Evolutionary conservation across 371 early-diverging fungal species (phyloP).

Genomic region (Mucor sp.): DNA sequence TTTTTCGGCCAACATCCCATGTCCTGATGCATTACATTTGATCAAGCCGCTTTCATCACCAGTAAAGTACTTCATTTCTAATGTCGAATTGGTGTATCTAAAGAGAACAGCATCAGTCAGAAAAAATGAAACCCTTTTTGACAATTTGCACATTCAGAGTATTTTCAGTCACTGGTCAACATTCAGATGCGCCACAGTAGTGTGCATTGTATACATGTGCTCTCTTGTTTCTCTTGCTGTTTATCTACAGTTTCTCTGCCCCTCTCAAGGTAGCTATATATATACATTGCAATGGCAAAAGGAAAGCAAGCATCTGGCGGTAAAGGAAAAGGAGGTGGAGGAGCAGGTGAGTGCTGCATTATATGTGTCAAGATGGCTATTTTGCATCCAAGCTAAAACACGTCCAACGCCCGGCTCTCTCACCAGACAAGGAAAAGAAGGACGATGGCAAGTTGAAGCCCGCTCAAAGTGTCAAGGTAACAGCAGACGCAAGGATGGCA

Average conservation of each 20-base stretch:
- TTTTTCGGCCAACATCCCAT: neutral
- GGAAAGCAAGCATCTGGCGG: slow-evolving; percentile 50
- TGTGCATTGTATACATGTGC: neutral
- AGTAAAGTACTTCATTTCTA: slow-evolving; percentile 50
- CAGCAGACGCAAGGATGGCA: neutral
- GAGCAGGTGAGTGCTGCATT: neutral
- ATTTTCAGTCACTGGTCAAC: neutral
- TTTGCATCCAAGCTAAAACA: neutral
- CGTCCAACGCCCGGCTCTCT: neutral
- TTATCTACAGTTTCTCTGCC: neutral
- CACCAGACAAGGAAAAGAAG: slow-evolving; percentile 39
- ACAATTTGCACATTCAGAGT: neutral
- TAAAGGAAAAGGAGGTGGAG: slow-evolving; percentile 35
- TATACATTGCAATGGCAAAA: slow-evolving; percentile 37
- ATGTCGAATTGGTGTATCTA: neutral
- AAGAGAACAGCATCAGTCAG: no score
- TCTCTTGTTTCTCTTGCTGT: neutral
- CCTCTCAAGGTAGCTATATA: neutral
- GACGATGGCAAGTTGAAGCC: slow-evolving; percentile 70
- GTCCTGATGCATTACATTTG: slow-evolving; percentile 50
- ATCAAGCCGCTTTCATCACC: slow-evolving; percentile 81
- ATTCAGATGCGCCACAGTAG: neutral
- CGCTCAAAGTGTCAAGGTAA: slow-evolving; percentile 72
- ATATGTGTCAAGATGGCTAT: neutral
- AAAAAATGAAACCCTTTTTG: neutral